Base-by-base conservation (phyloP, 208 protist species). In the Trypanosoma lewisi region DNA sequence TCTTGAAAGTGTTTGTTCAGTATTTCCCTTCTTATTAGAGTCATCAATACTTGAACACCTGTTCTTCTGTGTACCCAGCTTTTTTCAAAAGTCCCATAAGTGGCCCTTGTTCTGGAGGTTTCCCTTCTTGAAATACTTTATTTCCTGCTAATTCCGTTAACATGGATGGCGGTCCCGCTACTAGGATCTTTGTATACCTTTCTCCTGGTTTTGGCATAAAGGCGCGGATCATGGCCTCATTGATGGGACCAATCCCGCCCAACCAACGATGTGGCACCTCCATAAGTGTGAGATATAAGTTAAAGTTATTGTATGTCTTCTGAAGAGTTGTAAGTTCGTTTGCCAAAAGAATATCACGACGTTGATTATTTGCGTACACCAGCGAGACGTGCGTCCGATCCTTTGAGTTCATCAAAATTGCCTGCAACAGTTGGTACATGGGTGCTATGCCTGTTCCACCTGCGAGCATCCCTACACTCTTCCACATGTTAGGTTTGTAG, bases 391-490 rank as follows among this genome's bases (percentile, higher is more conserved):
- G 82, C 0, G 93, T 97, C 27, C 70, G 85, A 76, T 96, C 93
- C 66, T 94, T 82, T 3, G 83, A 78, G 9, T 88, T 73, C 28
- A 64, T 67, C 30, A 96, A 68, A 37, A 96, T 70, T 52, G 90
- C 84, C 8, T 83, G 78, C 28, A 93, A 74, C 8, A 97, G 74
- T 60, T 97, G 93, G 58, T 95, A 95, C 92, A 97, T 97, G 2
- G 95, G 95, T 14, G 93, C 86, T 71, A 98, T 96, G 28, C 95
- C 95, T 11, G 94, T 96, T 30, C 94, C 93, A 19, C 88, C 91
- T 4, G 92, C 91, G 31, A 98, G 85, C 91, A 97, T 97, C 11
- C 91, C 93, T 54, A 98, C 89, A 12, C 73, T 66, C 61, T 94
- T 91, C 77, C 91, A 97, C 77, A 92, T 84, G 59, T 89, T 94